These are phyloP conservation scores for Blumeria graminis DNA, from an alignment of 2,329 filamentous ascomycete genomes.

Conservation along the genomic window DNA sequence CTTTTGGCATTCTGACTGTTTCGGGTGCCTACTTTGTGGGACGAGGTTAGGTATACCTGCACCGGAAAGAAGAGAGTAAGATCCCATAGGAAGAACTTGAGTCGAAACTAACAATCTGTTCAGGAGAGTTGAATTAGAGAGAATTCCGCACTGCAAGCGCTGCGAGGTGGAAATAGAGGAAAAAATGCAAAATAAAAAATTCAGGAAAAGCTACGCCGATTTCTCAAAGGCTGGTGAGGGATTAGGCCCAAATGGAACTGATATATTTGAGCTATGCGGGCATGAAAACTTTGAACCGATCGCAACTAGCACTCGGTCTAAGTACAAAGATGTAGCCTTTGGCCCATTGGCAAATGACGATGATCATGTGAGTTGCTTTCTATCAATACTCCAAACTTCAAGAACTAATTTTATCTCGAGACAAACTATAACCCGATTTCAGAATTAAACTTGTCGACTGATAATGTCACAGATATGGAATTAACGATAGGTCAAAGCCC, in stretches of 20 bases:
- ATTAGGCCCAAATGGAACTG: constrained; percentile 21
- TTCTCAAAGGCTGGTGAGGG: constrained; percentile 23
- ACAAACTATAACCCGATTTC: no score
- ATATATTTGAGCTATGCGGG: constrained; percentile 5
- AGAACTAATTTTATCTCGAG: no score
- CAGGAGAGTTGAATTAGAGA: constrained; percentile 19
- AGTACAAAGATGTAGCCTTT: no score
- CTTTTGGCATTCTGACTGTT: constrained; percentile 33
- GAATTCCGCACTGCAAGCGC: constrained; percentile 25
- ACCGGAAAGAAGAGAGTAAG: not conserved
- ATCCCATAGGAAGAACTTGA: not conserved
- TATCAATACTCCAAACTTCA: no score
- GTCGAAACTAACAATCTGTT: constrained; percentile 4
- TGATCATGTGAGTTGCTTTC: no score
- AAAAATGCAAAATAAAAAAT: constrained; percentile 13
- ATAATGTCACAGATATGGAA: no score
- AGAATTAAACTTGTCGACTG: no score
- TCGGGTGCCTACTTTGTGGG: constrained; percentile 29
- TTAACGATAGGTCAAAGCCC: no score
- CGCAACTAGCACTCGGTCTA: no score
- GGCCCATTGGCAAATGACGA: no score
- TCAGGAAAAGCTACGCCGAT: constrained; percentile 21
- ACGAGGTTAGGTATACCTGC: constrained; percentile 15
- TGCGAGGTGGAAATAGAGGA: constrained; percentile 19
- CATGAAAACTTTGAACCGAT: not conserved